Evolutionary conservation across 495 filamentous ascomycete species (phyloP), one percentile per base, ranked within the genome.

Genomic region (Wilcoxina mikolae): DNA sequence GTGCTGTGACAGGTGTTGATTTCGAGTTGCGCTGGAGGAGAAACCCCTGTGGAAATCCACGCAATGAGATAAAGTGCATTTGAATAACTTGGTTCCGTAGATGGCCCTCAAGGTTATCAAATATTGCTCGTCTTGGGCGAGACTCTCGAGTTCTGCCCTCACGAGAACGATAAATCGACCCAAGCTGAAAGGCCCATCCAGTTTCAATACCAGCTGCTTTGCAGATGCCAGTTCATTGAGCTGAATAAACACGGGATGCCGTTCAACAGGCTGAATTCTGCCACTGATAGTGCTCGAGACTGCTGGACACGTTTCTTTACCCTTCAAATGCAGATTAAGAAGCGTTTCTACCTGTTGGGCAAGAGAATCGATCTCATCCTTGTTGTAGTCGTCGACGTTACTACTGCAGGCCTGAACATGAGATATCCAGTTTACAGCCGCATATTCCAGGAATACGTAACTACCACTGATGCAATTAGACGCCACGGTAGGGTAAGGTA

Each of bases 361-460:
- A 22, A 60, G 45, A 11, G 44, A 26, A 3, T 29, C 17, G 26
- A 60, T 23, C 18, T 26, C 9, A 4, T 9, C 24, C 28, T 17
- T 28, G 5, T 12, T 35, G 28, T 23, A n/a, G 3, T 54, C 42
- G 5, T 1, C 5, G 7, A 25, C 33, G 20, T 48, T 11, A 38
- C 54, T 45, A 41, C 53, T 51, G 25, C 23, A 54, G 12, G 41
- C 39, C 33, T 63, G 43, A 12, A 73, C 51, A 46, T 73, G 70
- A n/a, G 60, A 42, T 17, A 62, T 58, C 70, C 69, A 73, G 38
- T 68, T 62, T 20, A 68, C 62, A 5, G 65, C 56, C 2, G 68
- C 69, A 42, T 73, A 73, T 33, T 71, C 69, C 49, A 71, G 69
- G 33, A 73, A 67, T 10, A 59, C 54, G 53, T 71, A 69, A 28